These are phyloP conservation scores for Calonectria pseudoreteaudii DNA, from an alignment of 2,329 filamentous ascomycete genomes.

Conservation along the genomic window DNA sequence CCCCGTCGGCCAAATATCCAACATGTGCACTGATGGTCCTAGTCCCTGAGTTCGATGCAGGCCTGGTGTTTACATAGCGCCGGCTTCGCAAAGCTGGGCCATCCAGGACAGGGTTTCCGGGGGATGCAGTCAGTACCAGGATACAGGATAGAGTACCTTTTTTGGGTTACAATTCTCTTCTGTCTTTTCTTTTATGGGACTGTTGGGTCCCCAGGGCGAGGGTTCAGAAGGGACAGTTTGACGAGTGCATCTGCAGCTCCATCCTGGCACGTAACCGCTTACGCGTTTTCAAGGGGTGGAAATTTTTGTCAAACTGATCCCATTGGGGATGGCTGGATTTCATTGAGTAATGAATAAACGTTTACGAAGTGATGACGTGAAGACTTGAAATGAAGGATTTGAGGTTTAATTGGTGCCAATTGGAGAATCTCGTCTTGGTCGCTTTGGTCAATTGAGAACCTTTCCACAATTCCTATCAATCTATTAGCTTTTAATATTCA, in stretches of 20 bases:
- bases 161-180: background rate
- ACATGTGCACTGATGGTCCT: background rate
- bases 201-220: background rate
- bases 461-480: background rate
- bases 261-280: background rate
- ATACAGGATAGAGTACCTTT: background rate
- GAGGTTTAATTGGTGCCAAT: no score
- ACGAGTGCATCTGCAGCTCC: background rate
- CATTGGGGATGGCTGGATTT: background rate
- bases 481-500: background rate
- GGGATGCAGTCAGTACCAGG: background rate
- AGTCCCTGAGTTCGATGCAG: background rate
- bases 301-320: background rate
- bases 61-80: slow-evolving; percentile 2
- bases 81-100: background rate
- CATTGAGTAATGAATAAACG: background rate
- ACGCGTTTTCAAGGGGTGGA: background rate
- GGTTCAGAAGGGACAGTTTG: background rate
- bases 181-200: background rate
- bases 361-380: background rate
- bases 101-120: background rate
- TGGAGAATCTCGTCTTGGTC: background rate
- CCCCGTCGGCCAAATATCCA: slow-evolving; percentile 35
- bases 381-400: background rate
- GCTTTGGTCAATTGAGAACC: background rate